Conservation (phyloP, 2,329 filamentous ascomycete genomes). For the Dactylellina haptotyla region DNA sequence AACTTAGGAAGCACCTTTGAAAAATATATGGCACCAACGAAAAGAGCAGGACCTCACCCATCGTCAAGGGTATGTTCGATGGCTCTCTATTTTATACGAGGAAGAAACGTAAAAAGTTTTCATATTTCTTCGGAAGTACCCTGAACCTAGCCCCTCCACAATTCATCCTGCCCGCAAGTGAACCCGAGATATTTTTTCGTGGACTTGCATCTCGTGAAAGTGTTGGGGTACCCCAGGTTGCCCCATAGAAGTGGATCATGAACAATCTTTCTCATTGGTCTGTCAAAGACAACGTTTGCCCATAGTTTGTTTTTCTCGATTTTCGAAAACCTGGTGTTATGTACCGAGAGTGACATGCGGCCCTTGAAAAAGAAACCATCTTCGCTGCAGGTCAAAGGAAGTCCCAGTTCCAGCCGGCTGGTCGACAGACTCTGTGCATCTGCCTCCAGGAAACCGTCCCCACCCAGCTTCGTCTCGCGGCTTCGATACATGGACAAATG, state of each 20-base stretch:
- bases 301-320: slow-evolving; percentile 34
- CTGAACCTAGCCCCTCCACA: slow-evolving; percentile 32
- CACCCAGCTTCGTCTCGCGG: slow-evolving; percentile 11
- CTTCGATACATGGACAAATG: slow-evolving; percentile 21
- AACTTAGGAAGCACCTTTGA: slow-evolving; percentile 7
- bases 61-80: slow-evolving; percentile 42
- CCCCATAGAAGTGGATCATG: slow-evolving; percentile 29
- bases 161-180: slow-evolving; percentile 8
- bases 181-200: slow-evolving; percentile 38
- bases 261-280: slow-evolving; percentile 14
- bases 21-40: slow-evolving; percentile 28
- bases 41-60: slow-evolving; percentile 34
- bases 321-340: slow-evolving; percentile 37
- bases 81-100: slow-evolving; percentile 48
- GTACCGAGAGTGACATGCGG: slow-evolving; percentile 48
- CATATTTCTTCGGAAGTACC: slow-evolving; percentile 7
- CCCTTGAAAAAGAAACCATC: slow-evolving; percentile 32
- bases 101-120: slow-evolving; percentile 33
- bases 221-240: slow-evolving; percentile 50
- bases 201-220: slow-evolving; percentile 40
- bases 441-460: slow-evolving; percentile 17
- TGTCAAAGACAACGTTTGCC: slow-evolving; percentile 19
- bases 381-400: slow-evolving; percentile 10
- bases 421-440: slow-evolving; percentile 25
- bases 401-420: slow-evolving; percentile 35